Base-by-base conservation (phyloP, 495 filamentous ascomycete genomes). In the Thermothielavioides terrestris region DNA sequence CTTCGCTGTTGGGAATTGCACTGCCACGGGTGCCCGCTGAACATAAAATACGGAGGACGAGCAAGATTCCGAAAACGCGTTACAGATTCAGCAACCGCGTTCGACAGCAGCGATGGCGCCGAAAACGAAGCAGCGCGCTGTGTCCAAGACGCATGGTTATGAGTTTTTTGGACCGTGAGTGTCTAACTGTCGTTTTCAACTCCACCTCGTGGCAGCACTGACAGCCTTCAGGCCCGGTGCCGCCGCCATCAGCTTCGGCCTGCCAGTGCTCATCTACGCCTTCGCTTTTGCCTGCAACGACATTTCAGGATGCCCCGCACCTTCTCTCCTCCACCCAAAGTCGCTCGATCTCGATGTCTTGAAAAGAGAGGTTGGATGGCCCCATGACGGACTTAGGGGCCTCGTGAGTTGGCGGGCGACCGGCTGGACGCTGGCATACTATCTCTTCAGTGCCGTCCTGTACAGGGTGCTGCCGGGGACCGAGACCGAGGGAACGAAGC, bases 241-340 rank as follows among this genome's bases (percentile, higher is more conserved):
- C 11, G 73, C 82, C 36, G 79, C 67, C 36, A 83, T 95, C 49
- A 81, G 81, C 27, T 78, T 92, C 55, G 85, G 82, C 22, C 80
- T 94, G 11, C 91, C 92, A 0, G 23, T 85, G 15, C 67, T 87
- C 38, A 75, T 85, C 57, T 95, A 91, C 66, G 57, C 76, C 46
- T 78, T 88, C 57, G 72, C 81, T 30, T 95, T 96, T 62, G 68
- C 87, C 56, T 96, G 92, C 76, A 97, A 95, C 63, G 92, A 95
- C 62, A 66, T 89, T 52, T 81, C 88, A 23, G 92, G 94, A 45
- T 97, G 94, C 57, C 94, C 92, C 11, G 81, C 86, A 6, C 88
- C 90, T 8, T 90, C 84, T n/a, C 72, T 92, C 22, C 77, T 95
- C 41, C 74, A 77, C 46, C 89, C 90, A 27, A 82, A 77, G 37